Conservation (phyloP, 495 filamentous ascomycete species). For the Hypoxylon perforatum region DNA sequence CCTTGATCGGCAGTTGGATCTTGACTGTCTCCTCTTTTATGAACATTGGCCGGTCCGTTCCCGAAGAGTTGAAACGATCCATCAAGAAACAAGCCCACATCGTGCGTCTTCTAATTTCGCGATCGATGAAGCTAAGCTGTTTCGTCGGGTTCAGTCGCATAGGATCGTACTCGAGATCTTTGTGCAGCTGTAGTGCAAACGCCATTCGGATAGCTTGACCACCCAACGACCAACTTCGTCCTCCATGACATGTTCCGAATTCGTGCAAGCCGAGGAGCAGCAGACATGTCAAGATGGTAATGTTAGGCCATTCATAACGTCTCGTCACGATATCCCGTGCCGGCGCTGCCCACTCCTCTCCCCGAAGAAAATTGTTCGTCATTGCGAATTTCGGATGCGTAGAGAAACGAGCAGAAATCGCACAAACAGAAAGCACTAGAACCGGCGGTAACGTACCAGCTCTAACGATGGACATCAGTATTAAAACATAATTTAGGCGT, state of each 20-base stretch:
- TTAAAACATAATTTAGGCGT: neutral
- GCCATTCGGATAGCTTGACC: slow-evolving; percentile 97
- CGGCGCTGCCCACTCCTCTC: slow-evolving; percentile 87
- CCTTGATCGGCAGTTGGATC: slow-evolving; percentile 90
- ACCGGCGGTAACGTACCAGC: slow-evolving; percentile 78
- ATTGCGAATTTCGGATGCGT: slow-evolving; percentile 87
- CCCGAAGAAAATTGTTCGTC: slow-evolving; percentile 87
- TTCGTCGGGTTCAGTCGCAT: slow-evolving; percentile 71
- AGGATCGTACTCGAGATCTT: slow-evolving; percentile 90
- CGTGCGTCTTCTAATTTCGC: slow-evolving; percentile 88
- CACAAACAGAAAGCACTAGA: slow-evolving; percentile 89
- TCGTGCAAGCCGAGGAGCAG: slow-evolving; percentile 91
- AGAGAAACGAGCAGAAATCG: slow-evolving; percentile 93
- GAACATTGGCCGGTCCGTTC: slow-evolving; percentile 92
- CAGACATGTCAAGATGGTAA: slow-evolving; percentile 91
- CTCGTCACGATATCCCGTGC: slow-evolving; percentile 86
- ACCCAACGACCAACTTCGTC: slow-evolving; percentile 92
- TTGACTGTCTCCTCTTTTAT: slow-evolving; percentile 88
- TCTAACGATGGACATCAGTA: slow-evolving; percentile 50
- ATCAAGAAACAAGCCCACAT: slow-evolving; percentile 99
- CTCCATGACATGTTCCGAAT: slow-evolving; percentile 96
- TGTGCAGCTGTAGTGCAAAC: slow-evolving; percentile 92
- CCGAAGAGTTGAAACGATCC: slow-evolving; percentile 97
- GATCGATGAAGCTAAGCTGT: slow-evolving; percentile 87
- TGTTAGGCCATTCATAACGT: slow-evolving; percentile 93